Evolutionary conservation across 1,139 yeast species (phyloP).

Genomic region (Candida frijolesensis): DNA sequence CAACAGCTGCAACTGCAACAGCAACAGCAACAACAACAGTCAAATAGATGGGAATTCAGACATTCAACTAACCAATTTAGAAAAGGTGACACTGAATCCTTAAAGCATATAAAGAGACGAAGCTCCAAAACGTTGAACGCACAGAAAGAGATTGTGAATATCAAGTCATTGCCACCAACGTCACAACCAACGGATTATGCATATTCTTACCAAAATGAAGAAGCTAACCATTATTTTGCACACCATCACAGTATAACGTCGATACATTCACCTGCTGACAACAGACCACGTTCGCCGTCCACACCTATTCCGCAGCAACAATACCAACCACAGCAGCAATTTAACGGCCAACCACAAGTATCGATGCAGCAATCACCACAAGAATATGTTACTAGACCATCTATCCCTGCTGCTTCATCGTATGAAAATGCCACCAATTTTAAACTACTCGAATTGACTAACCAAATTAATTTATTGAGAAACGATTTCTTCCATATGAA

Average conservation of each 20-base stretch:
- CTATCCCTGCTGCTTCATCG: conserved; percentile 15
- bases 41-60: conserved; percentile 63
- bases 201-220: conserved; percentile 6
- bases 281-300: conserved; percentile 6
- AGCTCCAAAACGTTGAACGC: conserved; percentile 55
- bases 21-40: conserved; percentile 12
- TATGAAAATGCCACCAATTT: conserved; percentile 30
- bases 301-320: conserved; percentile 9
- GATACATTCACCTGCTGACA: conserved; percentile 5
- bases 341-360: conserved; percentile 10
- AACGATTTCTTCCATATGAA: conserved; percentile 34
- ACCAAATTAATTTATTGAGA: conserved; percentile 35
- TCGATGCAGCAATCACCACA: conserved; percentile 13
- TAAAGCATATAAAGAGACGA: conserved; percentile 64
- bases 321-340: conserved; percentile 8
- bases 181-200: conserved; percentile 20
- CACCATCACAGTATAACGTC: conserved; percentile 5
- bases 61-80: conserved; percentile 67
- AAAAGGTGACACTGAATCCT: conserved; percentile 61
- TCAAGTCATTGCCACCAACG: conserved; percentile 37
- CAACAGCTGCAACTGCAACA: conserved; percentile 11
- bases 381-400: conserved; percentile 10
- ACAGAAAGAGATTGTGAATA: conserved; percentile 44
- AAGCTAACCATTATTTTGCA: conserved; percentile 6
- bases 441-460: conserved; percentile 43